Conservation (phyloP, 2,329 filamentous ascomycete species). For the Trichophyton schoenleinii region DNA sequence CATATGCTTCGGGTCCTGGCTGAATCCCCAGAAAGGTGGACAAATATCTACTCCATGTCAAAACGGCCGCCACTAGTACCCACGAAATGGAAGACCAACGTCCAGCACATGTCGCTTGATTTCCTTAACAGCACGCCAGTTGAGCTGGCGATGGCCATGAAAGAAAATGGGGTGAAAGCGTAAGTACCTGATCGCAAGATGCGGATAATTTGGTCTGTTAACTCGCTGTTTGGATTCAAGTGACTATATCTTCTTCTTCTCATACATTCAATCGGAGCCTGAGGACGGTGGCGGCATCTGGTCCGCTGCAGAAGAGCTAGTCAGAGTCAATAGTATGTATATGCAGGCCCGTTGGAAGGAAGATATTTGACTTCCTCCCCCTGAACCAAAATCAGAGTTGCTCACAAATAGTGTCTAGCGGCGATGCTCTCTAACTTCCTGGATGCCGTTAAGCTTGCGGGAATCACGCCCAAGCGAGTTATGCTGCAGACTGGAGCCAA, state of each 20-base stretch:
- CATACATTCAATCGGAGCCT: slow-evolving; percentile 41
- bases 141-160: slow-evolving; percentile 19
- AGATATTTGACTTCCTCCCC: neutral
- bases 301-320: slow-evolving; percentile 40
- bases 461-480: slow-evolving; percentile 36
- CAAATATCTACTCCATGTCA: slow-evolving; percentile 40
- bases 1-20: slow-evolving; percentile 40
- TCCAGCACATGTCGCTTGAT: slow-evolving; percentile 32
- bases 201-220: neutral
- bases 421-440: slow-evolving; percentile 39
- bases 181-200: neutral
- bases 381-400: neutral
- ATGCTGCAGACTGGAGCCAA: slow-evolving; percentile 32
- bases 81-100: slow-evolving; percentile 26
- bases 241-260: slow-evolving; percentile 43
- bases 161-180: slow-evolving; percentile 18
- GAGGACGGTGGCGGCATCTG: slow-evolving; percentile 35
- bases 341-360: neutral
- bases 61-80: slow-evolving; percentile 35
- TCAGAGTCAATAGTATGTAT: slow-evolving; percentile 32
- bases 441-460: slow-evolving; percentile 30
- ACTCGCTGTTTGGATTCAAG: slow-evolving; percentile 7
- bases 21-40: slow-evolving; percentile 38
- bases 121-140: slow-evolving; percentile 20
- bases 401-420: slow-evolving; percentile 5